Percentiles rank a stretch among this genome's conserved stretches.
phyloP scores from a whole-genome alignment of 2,329 filamentous ascomycete genomes.

The Colletotrichum melonis region DNA sequence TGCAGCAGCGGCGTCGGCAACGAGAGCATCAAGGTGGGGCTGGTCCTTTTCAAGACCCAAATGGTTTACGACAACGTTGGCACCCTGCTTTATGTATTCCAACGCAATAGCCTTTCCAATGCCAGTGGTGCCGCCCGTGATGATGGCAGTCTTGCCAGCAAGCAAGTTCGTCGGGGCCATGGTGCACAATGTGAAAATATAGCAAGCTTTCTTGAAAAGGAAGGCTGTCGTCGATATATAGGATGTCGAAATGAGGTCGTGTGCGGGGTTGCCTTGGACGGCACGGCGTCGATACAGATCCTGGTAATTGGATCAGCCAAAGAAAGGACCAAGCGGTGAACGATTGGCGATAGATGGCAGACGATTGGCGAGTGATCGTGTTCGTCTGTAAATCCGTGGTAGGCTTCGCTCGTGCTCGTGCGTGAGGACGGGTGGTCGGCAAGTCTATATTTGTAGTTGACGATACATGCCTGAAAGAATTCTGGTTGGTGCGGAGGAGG shows the following conservation, averaged over 20 bases:
- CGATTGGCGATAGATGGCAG: background rate
- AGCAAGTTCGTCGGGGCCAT: constrained; percentile 69
- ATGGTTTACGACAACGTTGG: constrained; percentile 84
- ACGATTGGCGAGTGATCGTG: background rate
- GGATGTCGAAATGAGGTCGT: constrained; percentile 4
- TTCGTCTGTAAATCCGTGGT: background rate
- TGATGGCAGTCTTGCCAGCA: constrained; percentile 80
- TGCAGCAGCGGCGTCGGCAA: constrained; percentile 62
- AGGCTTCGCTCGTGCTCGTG: background rate
- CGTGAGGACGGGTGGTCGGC: background rate
- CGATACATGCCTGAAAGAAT: background rate
- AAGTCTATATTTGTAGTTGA: constrained; percentile 9
- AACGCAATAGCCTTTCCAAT: constrained; percentile 89
- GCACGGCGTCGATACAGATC: background rate
- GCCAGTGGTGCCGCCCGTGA: constrained; percentile 87
- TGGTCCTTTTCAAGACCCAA: constrained; percentile 68
- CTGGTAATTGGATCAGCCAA: background rate
- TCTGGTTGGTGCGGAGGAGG: background rate
- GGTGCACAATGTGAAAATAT: background rate
- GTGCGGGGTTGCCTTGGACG: constrained; percentile 5
- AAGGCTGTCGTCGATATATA: background rate
- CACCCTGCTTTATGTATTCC: constrained; percentile 81
- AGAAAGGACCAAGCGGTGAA: background rate
- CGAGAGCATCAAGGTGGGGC: constrained; percentile 63
- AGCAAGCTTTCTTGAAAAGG: background rate